Evolutionary conservation across 106 monocot species (phyloP).

Genomic region (Xerophyta viscosa): DNA sequence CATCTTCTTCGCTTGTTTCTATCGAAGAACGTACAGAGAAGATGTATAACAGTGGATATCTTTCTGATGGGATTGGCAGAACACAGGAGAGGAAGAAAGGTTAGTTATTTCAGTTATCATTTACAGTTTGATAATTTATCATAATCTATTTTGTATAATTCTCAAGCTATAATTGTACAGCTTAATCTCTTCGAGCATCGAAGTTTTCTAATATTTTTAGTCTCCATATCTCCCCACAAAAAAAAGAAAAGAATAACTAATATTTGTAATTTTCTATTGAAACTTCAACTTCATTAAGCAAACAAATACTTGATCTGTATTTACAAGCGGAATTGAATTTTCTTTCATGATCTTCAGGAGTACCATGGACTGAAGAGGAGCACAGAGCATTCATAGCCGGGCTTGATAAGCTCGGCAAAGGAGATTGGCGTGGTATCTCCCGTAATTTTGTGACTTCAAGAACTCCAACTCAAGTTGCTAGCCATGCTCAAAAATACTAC

Average conservation of each 20-base stretch:
- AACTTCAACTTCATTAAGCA: too few relatives aligned
- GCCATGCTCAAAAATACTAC: conserved; percentile 43
- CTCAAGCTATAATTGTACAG: too few relatives aligned
- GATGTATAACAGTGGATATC: conserved; percentile 14
- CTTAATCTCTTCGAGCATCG: too few relatives aligned
- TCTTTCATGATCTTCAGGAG: conserved; percentile 14
- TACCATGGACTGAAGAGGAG: conserved; percentile 37
- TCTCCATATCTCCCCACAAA: too few relatives aligned
- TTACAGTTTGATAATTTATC: too few relatives aligned
- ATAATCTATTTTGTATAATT: background rate
- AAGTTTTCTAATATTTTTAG: too few relatives aligned
- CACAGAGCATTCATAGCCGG: conserved; percentile 24
- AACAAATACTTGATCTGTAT: too few relatives aligned
- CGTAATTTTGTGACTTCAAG: conserved; percentile 29
- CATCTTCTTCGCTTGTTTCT: conserved; percentile 20
- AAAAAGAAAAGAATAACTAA: too few relatives aligned
- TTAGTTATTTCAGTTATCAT: conserved; percentile 1
- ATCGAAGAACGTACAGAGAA: conserved; percentile 23
- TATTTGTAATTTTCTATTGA: too few relatives aligned
- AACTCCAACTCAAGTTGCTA: conserved; percentile 41
- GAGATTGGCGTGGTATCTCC: conserved; percentile 41
- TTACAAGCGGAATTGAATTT: too few relatives aligned
- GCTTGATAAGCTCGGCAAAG: conserved; percentile 33
- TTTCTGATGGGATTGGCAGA: conserved; percentile 29
- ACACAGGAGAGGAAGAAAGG: conserved; percentile 37